Evolutionary conservation across 176 grass and related monocot genomes (phyloP), one percentile per base, ranked within the genome.

Genomic region (Themeda triandra): DNA sequence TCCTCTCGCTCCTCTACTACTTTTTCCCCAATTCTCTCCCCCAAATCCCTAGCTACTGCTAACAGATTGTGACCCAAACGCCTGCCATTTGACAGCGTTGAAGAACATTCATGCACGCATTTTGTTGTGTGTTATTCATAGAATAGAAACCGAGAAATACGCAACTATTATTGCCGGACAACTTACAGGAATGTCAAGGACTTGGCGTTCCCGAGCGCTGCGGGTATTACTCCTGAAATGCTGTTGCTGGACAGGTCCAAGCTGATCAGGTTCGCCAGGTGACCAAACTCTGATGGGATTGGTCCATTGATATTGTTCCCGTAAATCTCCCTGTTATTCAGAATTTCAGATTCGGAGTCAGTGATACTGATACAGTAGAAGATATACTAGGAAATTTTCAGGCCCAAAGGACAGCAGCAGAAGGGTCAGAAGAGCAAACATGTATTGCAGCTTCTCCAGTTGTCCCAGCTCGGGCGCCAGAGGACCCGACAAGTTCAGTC

Each of bases 391-490:
- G 44, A 33, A 14, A 64, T 4, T 64, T 48, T 45, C 7, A 23
- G 6, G 51, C 6, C 7, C 3, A 13, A 48, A 82, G n/a, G 31
- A 36, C 21, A 35, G 66, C 66, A 35, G 66, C 66, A 40, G 27
- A 32, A 27, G 62, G 53, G 24, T 67, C 24, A 68, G 32, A 29
- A n/a, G 79, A 66, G 23, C 80, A 85, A 79, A 95, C 93, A 95
- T 25, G 71, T 80, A 76, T 13, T 87, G 60, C 59, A 95, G 75
- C 86, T 82, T 60, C 60, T 96, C 83, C 56, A 96, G 84, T 33
- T 77, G 86, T 10, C 77, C 94, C 39, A 96, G 93, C 45, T 96
- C 80, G 28, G 93, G 80, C 76, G 92, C 77, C 88, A 96, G 86
- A 56, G 46, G 45, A 19, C 93, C 93, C 13, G 83, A 87, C 60